Percentiles rank a stretch among this genome's conserved stretches.
phyloP scores from a whole-genome alignment of 768 basidiomycete genomes.

The Udeniomyces megalosporus region DNA sequence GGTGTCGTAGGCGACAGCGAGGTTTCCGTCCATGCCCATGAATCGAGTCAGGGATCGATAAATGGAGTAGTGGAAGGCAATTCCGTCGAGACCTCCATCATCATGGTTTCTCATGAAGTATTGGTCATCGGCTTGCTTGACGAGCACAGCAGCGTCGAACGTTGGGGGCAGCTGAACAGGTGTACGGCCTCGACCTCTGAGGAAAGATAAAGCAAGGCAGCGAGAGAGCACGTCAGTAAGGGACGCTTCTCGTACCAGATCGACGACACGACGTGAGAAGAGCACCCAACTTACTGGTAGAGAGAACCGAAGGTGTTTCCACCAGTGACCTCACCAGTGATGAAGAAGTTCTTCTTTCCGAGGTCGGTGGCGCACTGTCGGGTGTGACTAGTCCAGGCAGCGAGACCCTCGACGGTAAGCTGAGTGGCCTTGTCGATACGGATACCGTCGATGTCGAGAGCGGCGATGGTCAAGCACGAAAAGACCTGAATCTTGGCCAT shows the following conservation, averaged over 20 bases:
- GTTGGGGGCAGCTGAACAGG: slow-evolving; percentile 50
- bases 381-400: slow-evolving; percentile 57
- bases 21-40: slow-evolving; percentile 90
- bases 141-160: slow-evolving; percentile 51
- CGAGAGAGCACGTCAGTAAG: not conserved
- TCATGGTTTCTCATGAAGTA: slow-evolving; percentile 62
- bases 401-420: slow-evolving; percentile 64
- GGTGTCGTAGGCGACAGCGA: slow-evolving; percentile 75
- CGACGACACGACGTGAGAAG: not conserved
- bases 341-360: slow-evolving; percentile 75
- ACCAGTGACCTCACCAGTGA: slow-evolving; percentile 86
- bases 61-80: slow-evolving; percentile 87
- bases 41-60: slow-evolving; percentile 75
- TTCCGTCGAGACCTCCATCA: slow-evolving; percentile 50
- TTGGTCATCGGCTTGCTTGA: slow-evolving; percentile 37
- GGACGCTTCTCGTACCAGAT: not conserved
- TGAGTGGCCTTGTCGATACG: slow-evolving; percentile 93
- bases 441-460: slow-evolving; percentile 82
- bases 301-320: slow-evolving; percentile 77
- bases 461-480: slow-evolving; percentile 69
- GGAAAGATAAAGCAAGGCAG: not conserved
- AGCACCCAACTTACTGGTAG: slow-evolving; percentile 68
- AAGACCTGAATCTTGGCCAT: slow-evolving; percentile 62
- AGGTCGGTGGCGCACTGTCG: slow-evolving; percentile 53
- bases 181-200: slow-evolving; percentile 75